A percentile compares a stretch with the other conserved stretches of the same genome.
These are phyloP conservation scores for Myriosclerotinia scirpicola DNA, from an alignment of 2,329 filamentous ascomycete genomes.

Conservation along the genomic window DNA sequence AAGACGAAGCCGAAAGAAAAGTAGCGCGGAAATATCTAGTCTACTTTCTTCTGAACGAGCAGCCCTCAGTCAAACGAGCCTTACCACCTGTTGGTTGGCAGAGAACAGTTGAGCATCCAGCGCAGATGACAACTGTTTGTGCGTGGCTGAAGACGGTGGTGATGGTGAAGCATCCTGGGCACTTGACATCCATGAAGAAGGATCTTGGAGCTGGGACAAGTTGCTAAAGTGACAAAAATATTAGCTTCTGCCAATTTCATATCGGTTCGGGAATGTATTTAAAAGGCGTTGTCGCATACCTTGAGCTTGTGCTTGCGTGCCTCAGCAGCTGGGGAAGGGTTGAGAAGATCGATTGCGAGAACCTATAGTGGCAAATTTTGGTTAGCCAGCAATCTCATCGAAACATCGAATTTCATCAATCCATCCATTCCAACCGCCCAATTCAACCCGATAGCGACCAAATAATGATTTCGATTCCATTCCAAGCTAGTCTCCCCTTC, in stretches of 20 bases:
- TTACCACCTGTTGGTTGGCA: conserved; percentile 99
- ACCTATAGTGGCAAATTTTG: conserved; percentile 60
- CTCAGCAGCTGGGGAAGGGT: conserved; percentile 96
- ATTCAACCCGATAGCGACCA: conserved; percentile 22
- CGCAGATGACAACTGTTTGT: conserved; percentile 99
- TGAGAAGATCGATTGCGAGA: conserved; percentile 99
- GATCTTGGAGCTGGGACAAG: conserved; percentile 95
- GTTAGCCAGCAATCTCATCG: conserved; percentile 49
- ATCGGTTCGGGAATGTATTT: neutral
- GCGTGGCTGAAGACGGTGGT: conserved; percentile 99
- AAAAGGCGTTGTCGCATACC: conserved; percentile 56
- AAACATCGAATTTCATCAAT: conserved; percentile 33
- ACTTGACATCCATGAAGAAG: conserved; percentile 99
- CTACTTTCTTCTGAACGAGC: conserved; percentile 99
- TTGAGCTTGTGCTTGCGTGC: conserved; percentile 99
- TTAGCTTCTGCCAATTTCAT: conserved; percentile 19
- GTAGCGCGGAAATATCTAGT: conserved; percentile 47
- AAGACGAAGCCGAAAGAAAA: conserved; percentile 43
- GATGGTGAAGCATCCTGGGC: conserved; percentile 99
- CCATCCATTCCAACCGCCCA: conserved; percentile 26
- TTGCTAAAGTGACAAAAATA: conserved; percentile 53
- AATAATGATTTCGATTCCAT: conserved; percentile 19
- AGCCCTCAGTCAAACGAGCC: conserved; percentile 97
- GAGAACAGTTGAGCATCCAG: conserved; percentile 97
- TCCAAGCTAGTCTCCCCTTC: conserved; percentile 23